A percentile compares a stretch with the other conserved stretches of the same genome.
These are phyloP conservation scores for Auriscalpium orientale DNA, from an alignment of 768 basidiomycete genomes.

Conservation along the genomic window DNA sequence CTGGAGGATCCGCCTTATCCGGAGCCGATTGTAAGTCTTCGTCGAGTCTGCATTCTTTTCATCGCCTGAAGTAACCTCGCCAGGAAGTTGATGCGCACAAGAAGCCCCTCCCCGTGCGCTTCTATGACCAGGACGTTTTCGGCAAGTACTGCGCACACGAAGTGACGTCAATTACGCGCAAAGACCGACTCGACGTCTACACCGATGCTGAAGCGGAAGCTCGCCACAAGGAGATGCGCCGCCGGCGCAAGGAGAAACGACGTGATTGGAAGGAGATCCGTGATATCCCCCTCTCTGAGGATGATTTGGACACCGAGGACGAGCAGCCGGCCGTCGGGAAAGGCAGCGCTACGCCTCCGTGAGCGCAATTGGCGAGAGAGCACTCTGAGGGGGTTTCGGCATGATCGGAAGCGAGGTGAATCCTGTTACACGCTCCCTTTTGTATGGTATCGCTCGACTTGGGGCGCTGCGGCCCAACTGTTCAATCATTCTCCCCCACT, in stretches of 20 bases:
- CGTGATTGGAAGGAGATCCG: background rate
- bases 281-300: background rate
- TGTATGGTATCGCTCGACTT: no score
- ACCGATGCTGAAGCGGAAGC: background rate
- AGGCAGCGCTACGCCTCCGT: no score
- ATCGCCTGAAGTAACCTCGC: background rate
- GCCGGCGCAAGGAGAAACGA: background rate
- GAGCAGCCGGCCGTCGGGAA: no score
- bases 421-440: no score
- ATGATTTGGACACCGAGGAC: background rate
- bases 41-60: background rate
- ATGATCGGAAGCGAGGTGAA: no score
- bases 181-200: background rate
- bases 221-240: background rate
- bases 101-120: background rate
- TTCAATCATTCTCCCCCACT: no score
- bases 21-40: background rate
- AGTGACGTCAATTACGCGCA: background rate
- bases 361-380: no score
- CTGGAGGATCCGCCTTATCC: background rate
- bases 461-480: no score
- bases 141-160: background rate
- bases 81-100: background rate
- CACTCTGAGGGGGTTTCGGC: no score
- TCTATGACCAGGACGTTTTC: background rate